These are phyloP conservation scores for Corinectria fuckeliana DNA, from an alignment of 2,329 filamentous ascomycete species.

Conservation along the genomic window DNA sequence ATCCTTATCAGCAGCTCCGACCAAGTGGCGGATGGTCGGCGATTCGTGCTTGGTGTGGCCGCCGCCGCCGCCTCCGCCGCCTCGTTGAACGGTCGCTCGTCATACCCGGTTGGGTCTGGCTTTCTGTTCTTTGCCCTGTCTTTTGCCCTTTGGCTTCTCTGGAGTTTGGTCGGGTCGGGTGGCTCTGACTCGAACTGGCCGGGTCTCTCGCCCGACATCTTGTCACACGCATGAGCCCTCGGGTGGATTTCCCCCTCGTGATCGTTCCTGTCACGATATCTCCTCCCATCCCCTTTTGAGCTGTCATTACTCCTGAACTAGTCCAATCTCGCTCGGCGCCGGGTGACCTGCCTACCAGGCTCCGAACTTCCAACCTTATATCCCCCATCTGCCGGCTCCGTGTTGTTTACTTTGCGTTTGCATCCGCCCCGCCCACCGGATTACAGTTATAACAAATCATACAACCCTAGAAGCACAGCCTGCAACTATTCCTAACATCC, in stretches of 20 bases:
- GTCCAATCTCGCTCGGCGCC: slow-evolving; percentile 21
- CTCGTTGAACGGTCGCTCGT: slow-evolving; percentile 8
- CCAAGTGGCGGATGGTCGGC: not conserved
- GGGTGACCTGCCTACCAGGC: slow-evolving; percentile 29
- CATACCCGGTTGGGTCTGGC: slow-evolving; percentile 8
- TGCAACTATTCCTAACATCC: slow-evolving; percentile 7
- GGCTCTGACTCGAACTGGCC: slow-evolving; percentile 13
- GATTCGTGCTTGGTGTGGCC: not conserved
- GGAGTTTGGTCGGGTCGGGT: slow-evolving; percentile 9
- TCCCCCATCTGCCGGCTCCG: slow-evolving; percentile 18
- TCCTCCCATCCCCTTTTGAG: slow-evolving; percentile 18
- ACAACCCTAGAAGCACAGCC: slow-evolving; percentile 30
- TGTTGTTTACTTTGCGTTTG: slow-evolving; percentile 2
- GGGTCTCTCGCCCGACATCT: slow-evolving; percentile 9
- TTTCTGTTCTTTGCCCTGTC: slow-evolving; percentile 14
- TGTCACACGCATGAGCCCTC: not conserved
- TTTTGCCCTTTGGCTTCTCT: slow-evolving; percentile 15
- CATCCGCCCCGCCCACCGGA: slow-evolving; percentile 11
- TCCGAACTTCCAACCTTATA: slow-evolving; percentile 30
- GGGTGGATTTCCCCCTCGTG: slow-evolving; percentile 10
- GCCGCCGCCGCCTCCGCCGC: not conserved
- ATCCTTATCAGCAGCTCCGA: slow-evolving; percentile 5
- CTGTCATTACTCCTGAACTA: slow-evolving; percentile 22
- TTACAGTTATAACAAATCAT: slow-evolving; percentile 1
- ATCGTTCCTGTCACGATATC: slow-evolving; percentile 9